A percentile compares a stretch with the other conserved stretches of the same genome.
These are phyloP conservation scores for Candida koratica DNA, from an alignment of 805 yeast genomes.

Conservation along the genomic window DNA sequence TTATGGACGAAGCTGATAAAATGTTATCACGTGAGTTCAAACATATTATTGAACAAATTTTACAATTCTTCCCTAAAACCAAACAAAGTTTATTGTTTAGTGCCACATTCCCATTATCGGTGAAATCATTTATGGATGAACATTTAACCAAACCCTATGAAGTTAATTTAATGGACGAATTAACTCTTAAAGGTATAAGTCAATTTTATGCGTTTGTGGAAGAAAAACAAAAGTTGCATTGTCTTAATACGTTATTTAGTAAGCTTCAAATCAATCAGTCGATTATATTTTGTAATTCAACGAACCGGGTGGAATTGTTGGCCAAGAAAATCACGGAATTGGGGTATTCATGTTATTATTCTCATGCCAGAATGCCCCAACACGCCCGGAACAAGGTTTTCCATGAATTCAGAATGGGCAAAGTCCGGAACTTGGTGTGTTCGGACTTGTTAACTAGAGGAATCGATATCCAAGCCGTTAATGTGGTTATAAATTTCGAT, in stretches of 20 bases:
- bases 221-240: constrained; percentile 92
- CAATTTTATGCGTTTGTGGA: constrained; percentile 98
- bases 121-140: constrained; percentile 85
- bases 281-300: constrained; percentile 94
- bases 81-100: constrained; percentile 82
- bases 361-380: constrained; percentile 97
- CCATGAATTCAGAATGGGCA: constrained; percentile 98
- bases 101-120: constrained; percentile 95
- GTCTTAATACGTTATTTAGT: constrained; percentile 90
- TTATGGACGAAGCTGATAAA: constrained; percentile 99
- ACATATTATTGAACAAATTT: constrained; percentile 78
- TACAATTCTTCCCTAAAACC: constrained; percentile 66
- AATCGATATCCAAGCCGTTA: constrained; percentile 98
- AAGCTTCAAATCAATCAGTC: constrained; percentile 95
- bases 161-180: constrained; percentile 95
- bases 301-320: constrained; percentile 90
- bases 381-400: constrained; percentile 95
- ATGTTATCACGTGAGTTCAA: constrained; percentile 90
- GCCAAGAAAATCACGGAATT: constrained; percentile 95
- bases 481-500: constrained; percentile 95
- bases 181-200: constrained; percentile 92
- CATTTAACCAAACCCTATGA: constrained; percentile 91
- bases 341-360: constrained; percentile 93
- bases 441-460: constrained; percentile 96
- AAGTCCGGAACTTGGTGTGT: constrained; percentile 94